These are phyloP conservation scores for Entamoeba moshkovskii DNA, from an alignment of 208 protist genomes.

Conservation along the genomic window DNA sequence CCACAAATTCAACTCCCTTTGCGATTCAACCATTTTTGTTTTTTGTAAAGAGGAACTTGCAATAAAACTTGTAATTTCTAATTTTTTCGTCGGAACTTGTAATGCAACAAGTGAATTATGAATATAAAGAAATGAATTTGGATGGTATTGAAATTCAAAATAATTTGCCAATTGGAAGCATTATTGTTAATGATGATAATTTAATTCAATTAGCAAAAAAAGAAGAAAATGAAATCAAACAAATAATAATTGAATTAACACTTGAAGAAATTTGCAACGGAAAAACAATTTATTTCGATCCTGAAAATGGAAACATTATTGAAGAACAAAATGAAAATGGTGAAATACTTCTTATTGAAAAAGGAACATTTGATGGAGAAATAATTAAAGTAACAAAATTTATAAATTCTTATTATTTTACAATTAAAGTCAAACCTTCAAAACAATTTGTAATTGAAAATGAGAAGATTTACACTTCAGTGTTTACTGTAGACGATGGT, in stretches of 20 bases:
- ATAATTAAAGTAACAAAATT: not conserved
- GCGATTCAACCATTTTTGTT: no score
- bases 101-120: not conserved
- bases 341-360: not conserved
- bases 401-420: not conserved
- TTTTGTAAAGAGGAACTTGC: no score
- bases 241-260: not conserved
- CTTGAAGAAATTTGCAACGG: not conserved
- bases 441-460: not conserved
- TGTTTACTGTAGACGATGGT: not conserved
- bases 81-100: no score
- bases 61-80: no score
- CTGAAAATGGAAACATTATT: not conserved
- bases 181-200: not conserved
- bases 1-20: no score
- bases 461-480: not conserved
- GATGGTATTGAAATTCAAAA: not conserved
- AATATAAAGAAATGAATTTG: not conserved
- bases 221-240: not conserved
- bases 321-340: not conserved
- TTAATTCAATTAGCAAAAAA: not conserved
- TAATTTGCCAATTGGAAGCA: not conserved
- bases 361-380: not conserved
- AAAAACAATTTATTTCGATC: not conserved
- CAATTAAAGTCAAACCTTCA: not conserved